Conservation (phyloP, 306 rosid genomes). For the Lupinus albus region DNA sequence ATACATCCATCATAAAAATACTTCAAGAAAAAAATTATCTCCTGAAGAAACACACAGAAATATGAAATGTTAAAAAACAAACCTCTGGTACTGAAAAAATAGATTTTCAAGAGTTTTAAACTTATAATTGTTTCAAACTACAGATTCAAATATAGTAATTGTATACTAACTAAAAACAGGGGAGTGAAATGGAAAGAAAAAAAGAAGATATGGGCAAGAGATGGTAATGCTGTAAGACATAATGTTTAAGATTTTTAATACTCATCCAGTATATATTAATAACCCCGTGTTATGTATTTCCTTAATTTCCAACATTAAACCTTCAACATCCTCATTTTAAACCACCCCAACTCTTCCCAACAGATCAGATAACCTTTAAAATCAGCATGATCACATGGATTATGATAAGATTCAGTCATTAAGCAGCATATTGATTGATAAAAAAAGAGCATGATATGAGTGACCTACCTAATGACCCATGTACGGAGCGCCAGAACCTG, state of each 20-base stretch:
- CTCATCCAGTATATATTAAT: not conserved
- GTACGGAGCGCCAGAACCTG: slow-evolving; percentile 70
- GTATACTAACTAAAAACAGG: not conserved
- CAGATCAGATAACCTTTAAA: not conserved
- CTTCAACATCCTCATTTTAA: not conserved
- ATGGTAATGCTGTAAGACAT: not conserved
- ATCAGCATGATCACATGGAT: not conserved
- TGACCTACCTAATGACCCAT: slow-evolving; percentile 72
- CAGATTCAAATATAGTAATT: not conserved
- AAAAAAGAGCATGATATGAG: not conserved
- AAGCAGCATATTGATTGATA: not conserved
- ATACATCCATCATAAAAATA: slow-evolving; percentile 60
- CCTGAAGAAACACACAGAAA: slow-evolving; percentile 26
- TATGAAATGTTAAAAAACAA: slow-evolving; percentile 34
- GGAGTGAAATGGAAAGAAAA: too few species aligned
- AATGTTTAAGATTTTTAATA: not conserved
- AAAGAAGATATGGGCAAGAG: slow-evolving; percentile 4
- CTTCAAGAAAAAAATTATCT: slow-evolving; percentile 43
- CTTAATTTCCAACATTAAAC: not conserved
- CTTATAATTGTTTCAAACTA: slow-evolving; percentile 26
- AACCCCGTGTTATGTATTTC: not conserved
- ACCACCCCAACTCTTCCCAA: not conserved
- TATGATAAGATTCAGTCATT: not conserved
- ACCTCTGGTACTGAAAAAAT: slow-evolving; percentile 46
- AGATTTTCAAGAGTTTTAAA: slow-evolving; percentile 36